Percentiles rank a stretch among this genome's conserved stretches.
phyloP scores from a whole-genome alignment of 805 yeast species.

The Candida maesae region DNA sequence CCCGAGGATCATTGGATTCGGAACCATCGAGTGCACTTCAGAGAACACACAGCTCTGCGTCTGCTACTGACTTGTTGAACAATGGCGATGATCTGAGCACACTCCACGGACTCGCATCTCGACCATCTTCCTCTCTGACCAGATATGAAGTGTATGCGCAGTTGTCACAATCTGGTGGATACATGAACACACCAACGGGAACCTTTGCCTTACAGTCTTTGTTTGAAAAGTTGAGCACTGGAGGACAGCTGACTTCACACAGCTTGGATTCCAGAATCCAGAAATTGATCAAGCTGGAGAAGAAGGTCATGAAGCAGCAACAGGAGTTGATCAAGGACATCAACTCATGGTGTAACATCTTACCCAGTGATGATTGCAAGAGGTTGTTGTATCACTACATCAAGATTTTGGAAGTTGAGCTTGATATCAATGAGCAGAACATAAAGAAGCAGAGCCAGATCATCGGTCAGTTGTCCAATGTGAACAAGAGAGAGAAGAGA shows the following conservation, averaged over 20 bases:
- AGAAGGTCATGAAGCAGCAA: conserved; percentile 34
- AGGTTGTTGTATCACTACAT: conserved; percentile 38
- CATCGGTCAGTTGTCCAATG: conserved; percentile 40
- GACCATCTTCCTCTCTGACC: conserved; percentile 15
- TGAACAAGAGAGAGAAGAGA: conserved; percentile 48
- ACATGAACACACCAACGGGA: neutral
- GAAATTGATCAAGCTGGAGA: conserved; percentile 38
- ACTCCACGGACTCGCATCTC: conserved; percentile 14
- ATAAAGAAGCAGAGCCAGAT: conserved; percentile 42
- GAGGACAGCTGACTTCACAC: conserved; percentile 24
- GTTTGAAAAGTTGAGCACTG: conserved; percentile 22
- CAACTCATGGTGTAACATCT: conserved; percentile 37
- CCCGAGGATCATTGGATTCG: conserved; percentile 11
- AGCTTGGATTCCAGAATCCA: conserved; percentile 32
- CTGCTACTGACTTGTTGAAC: conserved; percentile 7
- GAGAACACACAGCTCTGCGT: conserved; percentile 2
- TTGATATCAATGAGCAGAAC: conserved; percentile 32
- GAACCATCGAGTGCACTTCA: conserved; percentile 2
- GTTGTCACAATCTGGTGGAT: conserved; percentile 8
- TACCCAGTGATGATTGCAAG: conserved; percentile 39
- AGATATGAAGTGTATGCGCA: conserved; percentile 14
- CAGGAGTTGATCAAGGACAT: conserved; percentile 39
- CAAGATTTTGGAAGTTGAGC: conserved; percentile 36
- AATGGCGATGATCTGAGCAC: conserved; percentile 16
- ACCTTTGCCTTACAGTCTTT: conserved; percentile 24